phyloP scores from a whole-genome alignment of 805 yeast genomes.

The Metahyphopichia silvanorum region DNA sequence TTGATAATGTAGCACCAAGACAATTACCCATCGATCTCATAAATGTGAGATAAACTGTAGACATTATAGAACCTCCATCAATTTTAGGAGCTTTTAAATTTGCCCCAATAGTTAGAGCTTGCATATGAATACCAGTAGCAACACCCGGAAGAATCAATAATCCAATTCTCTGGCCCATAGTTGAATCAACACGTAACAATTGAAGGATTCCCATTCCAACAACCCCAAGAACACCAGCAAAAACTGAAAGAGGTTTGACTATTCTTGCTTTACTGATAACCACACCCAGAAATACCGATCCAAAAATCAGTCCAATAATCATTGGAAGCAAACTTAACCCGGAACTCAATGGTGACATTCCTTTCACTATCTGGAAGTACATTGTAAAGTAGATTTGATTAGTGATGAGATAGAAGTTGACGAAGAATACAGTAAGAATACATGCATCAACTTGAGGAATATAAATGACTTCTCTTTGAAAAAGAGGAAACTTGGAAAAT shows the following conservation, averaged over 20 bases:
- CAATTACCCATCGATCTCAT: conserved; percentile 40
- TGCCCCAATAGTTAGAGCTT: conserved; percentile 29
- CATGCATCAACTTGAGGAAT: conserved; percentile 35
- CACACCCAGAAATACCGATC: conserved; percentile 29
- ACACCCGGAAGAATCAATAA: conserved; percentile 31
- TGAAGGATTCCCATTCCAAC: conserved; percentile 32
- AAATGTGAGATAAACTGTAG: conserved; percentile 32
- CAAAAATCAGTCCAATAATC: conserved; percentile 28
- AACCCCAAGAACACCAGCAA: conserved; percentile 27
- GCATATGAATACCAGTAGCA: conserved; percentile 35
- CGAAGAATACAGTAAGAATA: conserved; percentile 30
- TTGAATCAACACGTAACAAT: conserved; percentile 19
- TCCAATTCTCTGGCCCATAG: conserved; percentile 24
- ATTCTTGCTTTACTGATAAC: conserved; percentile 24
- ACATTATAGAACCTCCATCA: conserved; percentile 32
- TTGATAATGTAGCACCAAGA: conserved; percentile 32
- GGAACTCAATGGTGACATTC: conserved; percentile 32
- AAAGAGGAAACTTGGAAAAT: conserved; percentile 44
- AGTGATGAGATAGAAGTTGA: conserved; percentile 39
- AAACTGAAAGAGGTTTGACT: conserved; percentile 29
- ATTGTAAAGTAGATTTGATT: conserved; percentile 30
- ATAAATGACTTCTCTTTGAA: conserved; percentile 39
- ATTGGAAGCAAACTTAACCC: conserved; percentile 36
- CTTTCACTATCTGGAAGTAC: conserved; percentile 36
- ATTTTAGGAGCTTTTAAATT: conserved; percentile 35